These are phyloP conservation scores for Talaromyces thailandensis DNA, from an alignment of 495 filamentous ascomycete genomes.

Conservation along the genomic window DNA sequence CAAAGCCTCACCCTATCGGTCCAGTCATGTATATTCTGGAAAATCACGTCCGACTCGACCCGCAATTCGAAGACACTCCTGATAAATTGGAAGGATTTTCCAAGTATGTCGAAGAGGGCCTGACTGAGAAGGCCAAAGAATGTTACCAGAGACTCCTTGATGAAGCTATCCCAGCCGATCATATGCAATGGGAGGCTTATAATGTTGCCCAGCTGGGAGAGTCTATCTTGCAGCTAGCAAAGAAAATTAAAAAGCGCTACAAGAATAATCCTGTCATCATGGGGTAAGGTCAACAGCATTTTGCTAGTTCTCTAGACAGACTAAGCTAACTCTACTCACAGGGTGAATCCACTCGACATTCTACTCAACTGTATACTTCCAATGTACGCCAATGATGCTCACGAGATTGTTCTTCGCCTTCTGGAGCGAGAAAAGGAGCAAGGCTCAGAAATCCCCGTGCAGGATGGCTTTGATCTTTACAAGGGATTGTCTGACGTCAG, in stretches of 20 bases:
- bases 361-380: constrained; percentile 79
- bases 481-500: constrained; percentile 76
- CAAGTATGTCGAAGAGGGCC: constrained; percentile 59
- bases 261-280: constrained; percentile 80
- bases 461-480: constrained; percentile 93
- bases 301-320: constrained; percentile 7
- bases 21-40: constrained; percentile 76
- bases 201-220: constrained; percentile 85
- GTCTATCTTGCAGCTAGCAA: constrained; percentile 67
- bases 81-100: constrained; percentile 62
- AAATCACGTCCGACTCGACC: constrained; percentile 72
- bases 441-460: constrained; percentile 68
- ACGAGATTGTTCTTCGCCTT: constrained; percentile 72
- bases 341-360: constrained; percentile 70
- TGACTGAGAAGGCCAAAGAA: constrained; percentile 61
- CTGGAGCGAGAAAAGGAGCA: constrained; percentile 57
- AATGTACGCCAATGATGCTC: constrained; percentile 77
- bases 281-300: constrained; percentile 43
- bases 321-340: constrained; percentile 17
- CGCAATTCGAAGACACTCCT: constrained; percentile 57
- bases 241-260: constrained; percentile 87
- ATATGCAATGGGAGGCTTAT: constrained; percentile 73
- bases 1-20: constrained; percentile 71
- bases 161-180: constrained; percentile 61
- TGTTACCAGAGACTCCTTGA: constrained; percentile 67